These are phyloP conservation scores for Paramecium caudatum DNA, from an alignment of 73 alveolate species.

Conservation along the genomic window DNA sequence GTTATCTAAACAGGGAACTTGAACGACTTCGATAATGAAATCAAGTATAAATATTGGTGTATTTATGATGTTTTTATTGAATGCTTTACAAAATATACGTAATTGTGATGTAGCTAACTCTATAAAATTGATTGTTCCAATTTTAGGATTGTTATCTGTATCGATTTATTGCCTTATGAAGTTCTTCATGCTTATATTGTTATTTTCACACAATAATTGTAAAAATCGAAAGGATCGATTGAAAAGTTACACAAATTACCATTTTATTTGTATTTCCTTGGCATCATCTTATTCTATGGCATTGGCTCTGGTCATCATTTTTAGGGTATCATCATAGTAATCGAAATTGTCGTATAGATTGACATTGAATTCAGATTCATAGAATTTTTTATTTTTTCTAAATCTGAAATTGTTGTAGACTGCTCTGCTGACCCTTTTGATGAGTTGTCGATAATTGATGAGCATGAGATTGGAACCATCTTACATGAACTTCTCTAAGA, in stretches of 20 bases:
- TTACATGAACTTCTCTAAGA: background rate
- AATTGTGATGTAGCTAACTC: slow-evolving; percentile 47
- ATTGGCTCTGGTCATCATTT: background rate
- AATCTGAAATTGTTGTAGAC: slow-evolving; percentile 56
- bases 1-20: slow-evolving; percentile 61
- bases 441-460: background rate
- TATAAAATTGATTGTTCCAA: slow-evolving; percentile 34
- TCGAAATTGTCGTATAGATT: slow-evolving; percentile 20
- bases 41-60: slow-evolving; percentile 17
- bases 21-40: slow-evolving; percentile 22
- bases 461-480: slow-evolving; percentile 1
- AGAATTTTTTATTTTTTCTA: background rate
- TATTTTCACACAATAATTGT: slow-evolving; percentile 57
- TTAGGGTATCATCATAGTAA: background rate
- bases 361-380: background rate
- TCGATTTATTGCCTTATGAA: slow-evolving; percentile 54
- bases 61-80: background rate
- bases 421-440: slow-evolving; percentile 48
- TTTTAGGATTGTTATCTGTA: slow-evolving; percentile 10
- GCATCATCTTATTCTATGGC: slow-evolving; percentile 5
- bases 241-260: background rate
- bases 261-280: background rate
- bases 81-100: slow-evolving; percentile 33
- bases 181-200: slow-evolving; percentile 37
- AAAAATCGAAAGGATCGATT: slow-evolving; percentile 21